Evolutionary conservation across 768 basidiomycete species (phyloP), one percentile per base, ranked within the genome.

Genomic region (Mycena galopus): DNA sequence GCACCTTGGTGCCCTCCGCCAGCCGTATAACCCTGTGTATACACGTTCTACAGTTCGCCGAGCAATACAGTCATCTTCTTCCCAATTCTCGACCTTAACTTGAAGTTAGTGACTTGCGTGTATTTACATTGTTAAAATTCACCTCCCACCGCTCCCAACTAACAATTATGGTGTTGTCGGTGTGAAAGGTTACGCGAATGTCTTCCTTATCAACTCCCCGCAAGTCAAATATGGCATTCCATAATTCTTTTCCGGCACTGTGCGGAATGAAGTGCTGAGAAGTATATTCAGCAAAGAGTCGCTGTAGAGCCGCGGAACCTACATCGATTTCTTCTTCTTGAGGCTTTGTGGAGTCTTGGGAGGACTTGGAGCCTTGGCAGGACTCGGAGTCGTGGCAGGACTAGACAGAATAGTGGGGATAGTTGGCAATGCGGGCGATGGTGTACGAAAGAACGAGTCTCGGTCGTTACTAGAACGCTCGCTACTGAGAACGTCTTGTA

Each of bases 171-270:
- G 60, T 83, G 61, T 63, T 80, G 79, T 25, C 87, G 84, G 73
- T 39, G 6, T 39, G 4, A 14, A 82, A 89, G 58, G 86, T 88
- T 53, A 89, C 87, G 53, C 89, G 88, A 62, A 88, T 86, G 55
- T 89, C 86, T 32, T 88, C 83, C 73, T 87, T 89, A 76, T 82
- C 84, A 56, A 89, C 83, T 7, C 85, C 86, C 1, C 83, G 82
- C 76, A 89, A 78, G 73, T 88, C 85, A 76, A 89, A 89, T 64
- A 84, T 87, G 35, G 88, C 87, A 29, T 84, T 84, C 44, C 86
- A 85, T 87, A 84, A 64, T 82, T 84, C 62, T 87, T 87, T 53
- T 86, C 87, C 32, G 79, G 79, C 47, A 85, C 84, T 72, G 87
- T 84, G 74, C 80, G 83, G 78, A 86, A 86, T 72, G 79, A 81